phyloP scores from a whole-genome alignment of 202 grass and related monocot genomes.

The Miscanthus sacchariflorus region DNA sequence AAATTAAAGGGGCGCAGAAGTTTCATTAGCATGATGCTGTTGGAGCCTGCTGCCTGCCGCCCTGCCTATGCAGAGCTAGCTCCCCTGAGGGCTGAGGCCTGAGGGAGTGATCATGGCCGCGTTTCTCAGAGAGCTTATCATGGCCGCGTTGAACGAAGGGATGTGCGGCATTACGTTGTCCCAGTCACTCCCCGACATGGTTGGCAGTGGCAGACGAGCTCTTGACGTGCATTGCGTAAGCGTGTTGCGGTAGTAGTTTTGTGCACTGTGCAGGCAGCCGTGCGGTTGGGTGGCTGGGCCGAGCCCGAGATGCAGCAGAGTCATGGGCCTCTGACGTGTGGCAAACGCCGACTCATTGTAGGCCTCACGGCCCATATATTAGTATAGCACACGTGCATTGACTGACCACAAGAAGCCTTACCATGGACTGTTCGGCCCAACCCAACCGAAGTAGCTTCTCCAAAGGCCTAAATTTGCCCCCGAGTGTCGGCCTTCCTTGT shows the following conservation, averaged over 20 bases:
- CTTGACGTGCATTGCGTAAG: conserved; percentile 33
- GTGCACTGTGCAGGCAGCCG: background rate
- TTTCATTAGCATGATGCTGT: conserved; percentile 58
- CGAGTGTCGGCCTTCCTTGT: background rate
- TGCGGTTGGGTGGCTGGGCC: background rate
- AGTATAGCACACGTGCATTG: too few species aligned
- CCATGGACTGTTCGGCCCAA: background rate
- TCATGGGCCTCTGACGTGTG: background rate
- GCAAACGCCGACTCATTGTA: background rate
- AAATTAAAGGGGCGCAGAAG: conserved; percentile 29
- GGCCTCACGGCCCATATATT: background rate
- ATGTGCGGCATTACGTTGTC: background rate
- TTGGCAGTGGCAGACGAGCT: background rate
- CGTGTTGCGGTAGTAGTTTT: background rate
- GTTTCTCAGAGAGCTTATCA: background rate
- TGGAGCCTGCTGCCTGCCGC: conserved; percentile 23
- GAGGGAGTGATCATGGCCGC: too few species aligned
- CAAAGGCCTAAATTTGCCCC: background rate
- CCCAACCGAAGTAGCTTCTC: background rate
- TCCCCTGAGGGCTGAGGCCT: too few species aligned
- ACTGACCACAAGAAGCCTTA: background rate
- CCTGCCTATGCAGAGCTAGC: too few species aligned
- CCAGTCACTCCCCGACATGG: background rate
- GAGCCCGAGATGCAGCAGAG: background rate
- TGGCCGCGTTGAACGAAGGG: conserved; percentile 43